Base-by-base conservation (phyloP, 768 basidiomycete species). In the Hydnomerulius pinastri region DNA sequence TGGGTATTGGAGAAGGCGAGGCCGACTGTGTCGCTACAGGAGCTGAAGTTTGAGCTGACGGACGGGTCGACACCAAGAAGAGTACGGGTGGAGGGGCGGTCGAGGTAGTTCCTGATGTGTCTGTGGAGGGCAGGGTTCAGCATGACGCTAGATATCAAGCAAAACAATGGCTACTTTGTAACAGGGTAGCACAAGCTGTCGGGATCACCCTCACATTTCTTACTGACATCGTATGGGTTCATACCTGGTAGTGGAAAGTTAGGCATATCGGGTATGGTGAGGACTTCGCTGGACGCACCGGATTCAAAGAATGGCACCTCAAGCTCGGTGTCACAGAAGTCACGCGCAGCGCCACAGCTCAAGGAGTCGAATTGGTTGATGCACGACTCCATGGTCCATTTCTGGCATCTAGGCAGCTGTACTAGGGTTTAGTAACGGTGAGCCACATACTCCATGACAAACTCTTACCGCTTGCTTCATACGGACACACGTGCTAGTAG, bases 391-490 rank as follows among this genome's bases (percentile, higher is more conserved):
- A 75, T 65, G 59, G 85, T 72, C 44, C 74, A 74, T 51, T 75
- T 75, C 54, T 82, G 68, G 63, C 89, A 92, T 37, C 85, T 78
- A 15, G 86, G 85, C 17, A 90, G 74, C 83, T 86, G 50, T n/a
- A 12, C 4, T 33, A 20, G 28, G 12, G 15, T 11, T 20, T 17
- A 28, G 25, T 30, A 27, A 15, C n/a, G n/a, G 28, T 23, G 33
- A 20, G n/a, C 4, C 12, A 25, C 28, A 2, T 28, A 6, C 18
- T 29, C n/a, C 15, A 44, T 20, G 6, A 7, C 12, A 46, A 49
- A 29, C 18, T 28, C 67, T 18, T 44, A 74, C 71, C 13, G 64
- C 58, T 48, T 64, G 59, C 55, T 73, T 73, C 67, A 75, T 73
- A n/a, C 60, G 63, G 5, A 75, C 68, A 38, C 74, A 74, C 2